Evolutionary conservation across 306 rosid genomes (phyloP), one percentile per base, ranked within the genome.

Genomic region (Purshia tridentata): DNA sequence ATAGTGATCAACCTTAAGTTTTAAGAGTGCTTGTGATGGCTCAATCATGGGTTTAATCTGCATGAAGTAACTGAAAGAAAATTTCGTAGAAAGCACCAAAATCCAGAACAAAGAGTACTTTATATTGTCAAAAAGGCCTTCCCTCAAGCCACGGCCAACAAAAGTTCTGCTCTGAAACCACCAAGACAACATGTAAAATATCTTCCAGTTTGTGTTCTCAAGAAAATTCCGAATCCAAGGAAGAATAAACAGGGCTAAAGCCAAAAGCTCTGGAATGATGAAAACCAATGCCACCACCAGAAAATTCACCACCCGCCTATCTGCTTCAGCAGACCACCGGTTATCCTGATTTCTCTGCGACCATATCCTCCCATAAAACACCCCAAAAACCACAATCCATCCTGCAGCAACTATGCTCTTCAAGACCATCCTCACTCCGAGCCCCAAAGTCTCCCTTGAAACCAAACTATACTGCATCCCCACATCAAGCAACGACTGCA

Each of bases 101-200:
- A 89, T 61, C 98, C 98, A 93, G 85, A 93, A 93, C 75, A 93
- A 40, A 44, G 83, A 66, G 74, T 89, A 93, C 89, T 86, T 89
- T 4, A 93, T 54, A 78, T 93, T 93, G 82, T 93, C 97, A 44
- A 87, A 54, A 35, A 91, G 89, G 64, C 97, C 97, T 85, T 93
- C 98, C 79, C 98, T 86, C 89, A 93, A 70, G 76, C 97, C 98
- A 72, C 98, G 97, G 29, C 98, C 98, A 69, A 91, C 98, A 81
- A 91, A 93, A 53, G 80, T 84, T 81, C 92, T 84, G 79, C 93
- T 86, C 81, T 91, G 96, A 75, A 91, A 93, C 98, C 98, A 93
- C 98, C 98, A 93, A 1, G 93, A 86, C 54, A 93, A 74, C 81
- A 84, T 65, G 83, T 89, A 85, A 82, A 93, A 91, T 18, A 91